These are phyloP conservation scores for Scheffersomyces spartinae DNA, from an alignment of 805 yeast species.

Conservation along the genomic window DNA sequence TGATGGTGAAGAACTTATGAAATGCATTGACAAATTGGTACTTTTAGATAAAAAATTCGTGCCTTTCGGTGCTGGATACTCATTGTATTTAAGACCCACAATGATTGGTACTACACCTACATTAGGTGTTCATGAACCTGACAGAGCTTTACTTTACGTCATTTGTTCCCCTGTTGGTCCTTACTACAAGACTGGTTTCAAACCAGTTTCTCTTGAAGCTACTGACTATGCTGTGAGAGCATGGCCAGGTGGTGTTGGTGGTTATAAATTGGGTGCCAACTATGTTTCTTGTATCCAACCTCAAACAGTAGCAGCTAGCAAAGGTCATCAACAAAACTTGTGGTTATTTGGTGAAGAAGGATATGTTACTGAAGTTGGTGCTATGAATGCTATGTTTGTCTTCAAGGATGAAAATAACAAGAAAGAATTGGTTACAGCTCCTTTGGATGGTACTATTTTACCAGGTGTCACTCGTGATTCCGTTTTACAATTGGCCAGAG, in stretches of 20 bases:
- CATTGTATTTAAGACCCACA: conserved; percentile 89
- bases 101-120: conserved; percentile 86
- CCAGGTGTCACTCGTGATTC: conserved; percentile 97
- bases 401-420: conserved; percentile 70
- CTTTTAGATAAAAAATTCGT: conserved; percentile 66
- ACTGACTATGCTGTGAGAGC: conserved; percentile 95
- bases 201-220: conserved; percentile 89
- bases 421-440: conserved; percentile 90
- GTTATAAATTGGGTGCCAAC: conserved; percentile 93
- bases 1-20: conserved; percentile 65
- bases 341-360: conserved; percentile 92
- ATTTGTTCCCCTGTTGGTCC: conserved; percentile 97
- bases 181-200: conserved; percentile 92
- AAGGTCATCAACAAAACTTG: conserved; percentile 92
- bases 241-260: conserved; percentile 99
- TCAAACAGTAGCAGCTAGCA: conserved; percentile 76
- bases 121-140: conserved; percentile 79
- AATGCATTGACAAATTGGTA: conserved; percentile 66
- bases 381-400: conserved; percentile 91
- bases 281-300: conserved; percentile 94
- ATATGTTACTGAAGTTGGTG: conserved; percentile 89
- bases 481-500: conserved; percentile 63
- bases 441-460: conserved; percentile 92
- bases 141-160: conserved; percentile 70
- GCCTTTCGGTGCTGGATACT: conserved; percentile 80